phyloP scores from a whole-genome alignment of 768 basidiomycete species.

The Pleurotus citrinopileatus region DNA sequence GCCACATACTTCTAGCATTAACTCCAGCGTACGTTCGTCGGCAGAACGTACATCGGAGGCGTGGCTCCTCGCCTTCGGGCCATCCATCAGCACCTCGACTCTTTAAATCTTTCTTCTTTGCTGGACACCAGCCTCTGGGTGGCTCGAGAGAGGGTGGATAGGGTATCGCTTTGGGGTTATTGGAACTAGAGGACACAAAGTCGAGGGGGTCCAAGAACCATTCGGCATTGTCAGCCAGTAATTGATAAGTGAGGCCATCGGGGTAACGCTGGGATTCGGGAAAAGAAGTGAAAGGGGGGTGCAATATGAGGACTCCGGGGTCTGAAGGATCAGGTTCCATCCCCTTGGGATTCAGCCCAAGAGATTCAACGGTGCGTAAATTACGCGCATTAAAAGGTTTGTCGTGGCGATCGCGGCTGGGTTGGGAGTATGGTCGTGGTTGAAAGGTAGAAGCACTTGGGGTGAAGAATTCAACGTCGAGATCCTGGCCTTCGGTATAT shows the following conservation, averaged over 20 bases:
- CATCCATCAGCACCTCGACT: constrained; percentile 67
- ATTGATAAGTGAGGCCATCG: constrained; percentile 67
- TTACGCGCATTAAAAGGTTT: constrained; percentile 25
- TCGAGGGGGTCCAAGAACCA: constrained; percentile 78
- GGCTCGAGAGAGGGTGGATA: constrained; percentile 81
- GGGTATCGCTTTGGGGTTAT: constrained; percentile 51
- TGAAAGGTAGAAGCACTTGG: constrained; percentile 63
- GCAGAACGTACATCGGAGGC: constrained; percentile 82
- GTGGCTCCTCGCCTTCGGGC: constrained; percentile 80
- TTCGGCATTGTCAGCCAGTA: constrained; percentile 72
- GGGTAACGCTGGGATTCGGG: constrained; percentile 58
- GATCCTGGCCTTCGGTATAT: constrained; percentile 40
- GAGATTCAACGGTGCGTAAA: constrained; percentile 34
- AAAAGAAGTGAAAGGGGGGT: constrained; percentile 68
- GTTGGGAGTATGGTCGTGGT: constrained; percentile 59
- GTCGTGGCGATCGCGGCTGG: constrained; percentile 13
- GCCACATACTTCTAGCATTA: constrained; percentile 91
- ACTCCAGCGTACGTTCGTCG: constrained; percentile 81
- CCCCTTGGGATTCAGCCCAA: constrained; percentile 45
- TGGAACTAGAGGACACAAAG: constrained; percentile 47
- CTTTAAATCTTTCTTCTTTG: constrained; percentile 79
- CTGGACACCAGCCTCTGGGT: constrained; percentile 82
- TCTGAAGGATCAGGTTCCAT: constrained; percentile 74
- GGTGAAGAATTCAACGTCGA: constrained; percentile 51
- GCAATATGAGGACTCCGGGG: constrained; percentile 64